phyloP scores from a whole-genome alignment of 805 yeast genomes.

The Saccharomycopsis synnaedendra region DNA sequence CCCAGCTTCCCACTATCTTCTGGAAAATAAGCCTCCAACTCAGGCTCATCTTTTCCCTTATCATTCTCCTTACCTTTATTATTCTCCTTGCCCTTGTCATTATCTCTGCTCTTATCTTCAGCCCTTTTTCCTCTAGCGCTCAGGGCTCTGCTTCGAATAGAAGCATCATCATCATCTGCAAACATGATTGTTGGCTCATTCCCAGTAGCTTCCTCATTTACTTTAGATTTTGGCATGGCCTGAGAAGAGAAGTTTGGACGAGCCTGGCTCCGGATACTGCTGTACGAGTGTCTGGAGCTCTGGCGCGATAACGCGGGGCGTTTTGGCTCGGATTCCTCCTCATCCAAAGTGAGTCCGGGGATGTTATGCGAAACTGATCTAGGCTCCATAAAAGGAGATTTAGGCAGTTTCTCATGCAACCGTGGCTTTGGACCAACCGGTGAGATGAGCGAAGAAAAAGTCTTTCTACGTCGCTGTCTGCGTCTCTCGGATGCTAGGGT shows the following conservation, averaged over 20 bases:
- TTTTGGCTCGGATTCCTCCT: background rate
- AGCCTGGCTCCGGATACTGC: slow-evolving; percentile 21
- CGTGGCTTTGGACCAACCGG: no score
- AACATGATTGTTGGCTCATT: slow-evolving; percentile 54
- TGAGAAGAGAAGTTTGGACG: slow-evolving; percentile 62
- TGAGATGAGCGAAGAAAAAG: slow-evolving; percentile 3
- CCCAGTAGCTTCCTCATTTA: slow-evolving; percentile 59
- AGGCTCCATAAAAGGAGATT: slow-evolving; percentile 9
- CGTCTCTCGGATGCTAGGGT: slow-evolving; percentile 4
- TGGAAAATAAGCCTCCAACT: background rate
- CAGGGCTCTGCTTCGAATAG: slow-evolving; percentile 4
- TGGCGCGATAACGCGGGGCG: slow-evolving; percentile 15
- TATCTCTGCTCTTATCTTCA: slow-evolving; percentile 1
- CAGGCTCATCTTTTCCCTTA: background rate
- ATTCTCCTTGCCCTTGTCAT: background rate
- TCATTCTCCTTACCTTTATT: background rate
- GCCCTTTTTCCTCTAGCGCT: background rate
- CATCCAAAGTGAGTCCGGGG: slow-evolving; percentile 6
- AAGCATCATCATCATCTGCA: slow-evolving; percentile 17
- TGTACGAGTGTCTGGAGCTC: slow-evolving; percentile 16
- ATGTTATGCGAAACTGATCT: background rate
- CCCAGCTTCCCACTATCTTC: slow-evolving; percentile 9
- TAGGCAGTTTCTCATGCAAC: slow-evolving; percentile 7
- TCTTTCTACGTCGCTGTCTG: slow-evolving; percentile 11
- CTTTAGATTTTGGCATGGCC: slow-evolving; percentile 56